Evolutionary conservation across 768 basidiomycete genomes (phyloP), one percentile per base, ranked within the genome.

Genomic region (Kwoniella europaea): DNA sequence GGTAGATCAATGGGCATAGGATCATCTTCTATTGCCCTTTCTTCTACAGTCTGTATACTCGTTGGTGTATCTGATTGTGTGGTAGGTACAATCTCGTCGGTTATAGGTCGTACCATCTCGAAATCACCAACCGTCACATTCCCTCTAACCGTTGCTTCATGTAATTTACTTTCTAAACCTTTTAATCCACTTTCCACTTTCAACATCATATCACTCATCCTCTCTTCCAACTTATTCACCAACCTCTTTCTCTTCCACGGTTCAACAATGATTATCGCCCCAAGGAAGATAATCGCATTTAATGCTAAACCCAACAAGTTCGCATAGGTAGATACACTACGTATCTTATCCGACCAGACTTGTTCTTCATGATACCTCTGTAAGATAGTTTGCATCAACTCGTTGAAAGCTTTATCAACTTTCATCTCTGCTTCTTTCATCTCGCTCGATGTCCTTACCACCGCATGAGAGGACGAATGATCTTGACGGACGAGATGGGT

Each of bases 311-410:
- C 95, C 5, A 90, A 90, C 69, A 98, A 85, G 52, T 91, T 91
- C 3, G 94, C 95, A 82, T 98, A 98, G 4, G 97, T 98, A 72
- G 92, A 94, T 29, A 91, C 91, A 76, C 92, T 93, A 44, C 97
- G 89, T 70, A 99, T 97, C 78, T 99, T 99, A 86, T 99, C 96
- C 64, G 92, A 94, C 97, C 97, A 99, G 2, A 98, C 89, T 82
- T 99, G 97, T 82, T 99, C 97, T 84, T 98, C 96, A 85, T 98
- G 96, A 83, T 98, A 98, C 50, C 96, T 77, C 56, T 84, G 79
- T 69, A 99, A 87, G 78, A 98, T 98, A 10, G 88, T 86, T 67
- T 90, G 90, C 91, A 96, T 92, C 74, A 98, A 87, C 79, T 90
- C 91, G 78, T 87, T 73, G 82, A 98, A 97, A 75, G 91, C 92